These are phyloP conservation scores for Debaryomyces singareniensis DNA, from an alignment of 1,139 yeast species.

Conservation along the genomic window DNA sequence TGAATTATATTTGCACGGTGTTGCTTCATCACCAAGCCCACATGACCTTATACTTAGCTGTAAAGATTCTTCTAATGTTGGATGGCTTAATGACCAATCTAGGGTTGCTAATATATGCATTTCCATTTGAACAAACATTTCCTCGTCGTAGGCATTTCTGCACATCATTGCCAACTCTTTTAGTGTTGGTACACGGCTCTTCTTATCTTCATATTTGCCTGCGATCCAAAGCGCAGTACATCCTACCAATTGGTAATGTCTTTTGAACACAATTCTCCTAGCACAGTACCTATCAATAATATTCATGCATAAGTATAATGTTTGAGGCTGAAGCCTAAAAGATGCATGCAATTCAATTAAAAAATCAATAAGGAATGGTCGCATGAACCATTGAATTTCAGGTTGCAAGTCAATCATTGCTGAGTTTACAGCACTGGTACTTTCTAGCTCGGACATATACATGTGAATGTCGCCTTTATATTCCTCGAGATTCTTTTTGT, in stretches of 20 bases:
- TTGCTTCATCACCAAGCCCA: constrained; percentile 13
- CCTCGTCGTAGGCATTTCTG: constrained; percentile 77
- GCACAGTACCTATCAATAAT: constrained; percentile 90
- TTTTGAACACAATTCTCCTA: constrained; percentile 80
- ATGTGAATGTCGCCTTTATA: constrained; percentile 28
- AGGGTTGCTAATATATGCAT: constrained; percentile 78
- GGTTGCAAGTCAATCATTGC: constrained; percentile 87
- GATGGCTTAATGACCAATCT: constrained; percentile 73
- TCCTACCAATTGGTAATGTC: constrained; percentile 90
- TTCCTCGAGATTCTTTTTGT: constrained; percentile 35
- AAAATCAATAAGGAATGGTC: constrained; percentile 82
- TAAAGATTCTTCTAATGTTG: constrained; percentile 55
- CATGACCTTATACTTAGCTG: constrained; percentile 44
- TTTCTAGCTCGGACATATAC: constrained; percentile 26
- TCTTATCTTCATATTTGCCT: constrained; percentile 86
- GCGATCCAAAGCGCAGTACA: constrained; percentile 95
- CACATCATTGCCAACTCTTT: constrained; percentile 75
- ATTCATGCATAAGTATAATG: constrained; percentile 72
- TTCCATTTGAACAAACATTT: constrained; percentile 95
- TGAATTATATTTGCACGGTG: constrained; percentile 29
- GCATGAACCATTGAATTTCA: constrained; percentile 88
- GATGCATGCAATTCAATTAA: constrained; percentile 76
- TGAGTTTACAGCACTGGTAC: constrained; percentile 39
- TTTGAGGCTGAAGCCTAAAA: constrained; percentile 68
- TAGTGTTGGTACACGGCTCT: constrained; percentile 75